Evolutionary conservation across 768 basidiomycete genomes (phyloP).

Genomic region (Lactifluus hygrophoroides): DNA sequence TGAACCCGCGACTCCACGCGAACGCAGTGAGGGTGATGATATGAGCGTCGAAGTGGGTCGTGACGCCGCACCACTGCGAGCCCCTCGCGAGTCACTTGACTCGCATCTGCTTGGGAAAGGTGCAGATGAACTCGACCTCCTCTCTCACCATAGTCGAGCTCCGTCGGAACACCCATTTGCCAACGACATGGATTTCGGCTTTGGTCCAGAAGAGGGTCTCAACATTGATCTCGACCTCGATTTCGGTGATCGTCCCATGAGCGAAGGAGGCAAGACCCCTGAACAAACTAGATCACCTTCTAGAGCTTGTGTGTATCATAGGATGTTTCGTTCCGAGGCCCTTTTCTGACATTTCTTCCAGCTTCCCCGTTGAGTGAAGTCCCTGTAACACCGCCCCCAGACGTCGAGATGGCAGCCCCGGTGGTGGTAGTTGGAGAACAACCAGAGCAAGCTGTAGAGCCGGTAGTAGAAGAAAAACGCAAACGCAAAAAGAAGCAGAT

Average conservation of each 20-base stretch:
- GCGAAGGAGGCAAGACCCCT: constrained; percentile 44
- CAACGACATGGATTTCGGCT: constrained; percentile 43
- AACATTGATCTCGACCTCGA: constrained; percentile 66
- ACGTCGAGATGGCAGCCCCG: constrained; percentile 40
- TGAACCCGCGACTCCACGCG: constrained; percentile 20
- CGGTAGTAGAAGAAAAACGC: constrained; percentile 32
- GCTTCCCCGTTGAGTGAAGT: constrained; percentile 71
- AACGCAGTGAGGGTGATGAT: constrained; percentile 38
- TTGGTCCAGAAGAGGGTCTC: constrained; percentile 33
- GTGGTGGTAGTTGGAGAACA: constrained; percentile 41
- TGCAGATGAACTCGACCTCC: constrained; percentile 49
- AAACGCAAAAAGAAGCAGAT: constrained; percentile 73
- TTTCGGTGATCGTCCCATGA: constrained; percentile 49
- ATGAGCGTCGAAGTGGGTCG: constrained; percentile 72
- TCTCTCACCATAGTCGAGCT: constrained; percentile 59
- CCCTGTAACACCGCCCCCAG: constrained; percentile 71
- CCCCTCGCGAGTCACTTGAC: constrained; percentile 47
- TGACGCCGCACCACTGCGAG: constrained; percentile 47
- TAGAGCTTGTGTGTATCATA: constrained; percentile 50
- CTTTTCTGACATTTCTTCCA: constrained; percentile 25
- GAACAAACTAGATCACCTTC: constrained; percentile 49
- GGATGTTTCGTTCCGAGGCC: not conserved
- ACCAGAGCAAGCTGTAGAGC: constrained; percentile 29
- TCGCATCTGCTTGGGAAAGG: constrained; percentile 49
- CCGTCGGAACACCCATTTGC: constrained; percentile 60